A percentile compares a stretch with the other conserved stretches of the same genome.
Evolutionary conservation across 78 protist species (phyloP).

Genomic region (Dictyostelium discoideum): DNA sequence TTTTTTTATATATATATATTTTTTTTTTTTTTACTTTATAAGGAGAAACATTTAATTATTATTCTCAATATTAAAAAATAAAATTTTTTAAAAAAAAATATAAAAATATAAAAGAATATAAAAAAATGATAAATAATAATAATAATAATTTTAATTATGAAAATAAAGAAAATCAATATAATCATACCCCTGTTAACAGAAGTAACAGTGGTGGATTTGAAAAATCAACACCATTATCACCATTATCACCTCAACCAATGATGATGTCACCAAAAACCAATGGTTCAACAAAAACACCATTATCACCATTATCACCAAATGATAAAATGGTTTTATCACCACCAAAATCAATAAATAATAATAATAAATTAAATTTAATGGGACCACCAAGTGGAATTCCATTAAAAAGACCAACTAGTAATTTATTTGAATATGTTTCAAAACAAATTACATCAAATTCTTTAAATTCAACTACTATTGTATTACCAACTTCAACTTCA

Average conservation of each 20-base stretch:
- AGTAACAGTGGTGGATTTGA: not conserved
- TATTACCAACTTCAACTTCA: not conserved
- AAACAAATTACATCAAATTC: not conserved
- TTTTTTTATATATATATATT: too few species aligned
- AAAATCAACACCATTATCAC: not conserved
- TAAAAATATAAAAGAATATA: too few species aligned
- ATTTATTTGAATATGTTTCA: not conserved
- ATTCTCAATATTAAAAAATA: not conserved
- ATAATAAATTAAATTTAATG: not conserved
- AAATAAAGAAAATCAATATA: not conserved
- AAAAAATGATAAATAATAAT: not conserved
- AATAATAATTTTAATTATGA: not conserved
- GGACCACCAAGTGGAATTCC: not conserved
- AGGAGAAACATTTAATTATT: not conserved
- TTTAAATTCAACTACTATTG: not conserved
- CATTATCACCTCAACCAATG: slow-evolving; percentile 17
- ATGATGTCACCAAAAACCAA: not conserved
- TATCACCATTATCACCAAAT: slow-evolving; percentile 13
- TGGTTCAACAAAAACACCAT: not conserved
- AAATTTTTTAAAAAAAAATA: too few species aligned
- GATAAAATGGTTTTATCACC: slow-evolving; percentile 20
- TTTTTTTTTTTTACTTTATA: too few species aligned
- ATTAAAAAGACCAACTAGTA: not conserved
- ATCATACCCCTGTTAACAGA: not conserved
- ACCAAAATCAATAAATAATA: not conserved